Evolutionary conservation across 2,329 filamentous ascomycete species (phyloP), one percentile per base, ranked within the genome.

Genomic region (Neonectria ditissima): DNA sequence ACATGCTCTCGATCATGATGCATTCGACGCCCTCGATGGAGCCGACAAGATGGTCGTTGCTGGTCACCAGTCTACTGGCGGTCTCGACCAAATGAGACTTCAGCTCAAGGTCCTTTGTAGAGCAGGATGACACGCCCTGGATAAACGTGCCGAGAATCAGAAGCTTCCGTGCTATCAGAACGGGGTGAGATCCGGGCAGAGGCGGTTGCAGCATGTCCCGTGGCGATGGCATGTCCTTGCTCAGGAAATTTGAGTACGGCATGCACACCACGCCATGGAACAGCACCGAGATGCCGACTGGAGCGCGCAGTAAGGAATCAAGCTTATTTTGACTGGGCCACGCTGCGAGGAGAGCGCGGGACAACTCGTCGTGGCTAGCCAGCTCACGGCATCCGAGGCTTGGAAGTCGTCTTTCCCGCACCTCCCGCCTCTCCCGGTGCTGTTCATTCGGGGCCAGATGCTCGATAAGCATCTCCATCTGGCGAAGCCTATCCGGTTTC

Each of bases 1-100:
- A 85, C 41, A 83, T 68, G 16, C 77, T 76, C 41, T 84, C 76
- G 0, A 87, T 74, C 20, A 81, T 68, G 3, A 87, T 71, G 55
- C 82, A 83, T 69, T 86, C 82, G 0, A 87, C 67, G 1, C 83
- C 84, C 68, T 87, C 84, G 5, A 82, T 69, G 8, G 80, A 83
- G 30, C 80, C 80, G 0, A 83, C 71, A 2, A 87, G 72, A 24
- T 84, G 81, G 39, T 86, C 82, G 32, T 85, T 82, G 13, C 78
- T 79, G 2, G 80, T 81, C 6, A 87, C 80, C 13, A 79, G 70
- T 14, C 75, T 74, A 2, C 8, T 22, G 4, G 56, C 55, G 3
- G 32, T 34, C 4, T 53, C 41, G 13, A 43, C 56, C 2, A 56
- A 24, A 5, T 47, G 30, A 14, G 14, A 9, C 55, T 60, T 60